These are phyloP conservation scores for Scutellospora calospora DNA, from an alignment of 371 early-diverging fungal species.

Conservation along the genomic window DNA sequence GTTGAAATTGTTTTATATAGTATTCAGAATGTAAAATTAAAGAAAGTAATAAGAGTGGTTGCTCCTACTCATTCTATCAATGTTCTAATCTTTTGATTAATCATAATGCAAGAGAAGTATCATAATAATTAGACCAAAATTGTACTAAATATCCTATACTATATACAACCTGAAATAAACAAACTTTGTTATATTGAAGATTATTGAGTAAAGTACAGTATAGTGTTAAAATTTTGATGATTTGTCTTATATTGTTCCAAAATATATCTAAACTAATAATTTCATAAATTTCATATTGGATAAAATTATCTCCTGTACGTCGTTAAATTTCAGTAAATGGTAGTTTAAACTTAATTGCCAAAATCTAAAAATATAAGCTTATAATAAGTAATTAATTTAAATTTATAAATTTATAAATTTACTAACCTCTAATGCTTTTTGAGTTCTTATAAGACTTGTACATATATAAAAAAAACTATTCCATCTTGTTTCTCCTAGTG, in stretches of 20 bases:
- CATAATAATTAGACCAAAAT: constrained; percentile 1
- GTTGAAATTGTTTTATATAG: not conserved
- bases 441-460: constrained; percentile 5
- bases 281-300: not conserved
- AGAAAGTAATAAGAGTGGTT: not conserved
- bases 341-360: constrained; percentile 11
- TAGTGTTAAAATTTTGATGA: not conserved
- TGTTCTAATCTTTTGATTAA: not conserved
- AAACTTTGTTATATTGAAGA: constrained; percentile 4
- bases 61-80: not conserved
- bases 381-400: not conserved
- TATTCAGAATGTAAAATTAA: not conserved
- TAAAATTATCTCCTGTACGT: not conserved
- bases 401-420: not conserved
- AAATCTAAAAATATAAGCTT: not conserved
- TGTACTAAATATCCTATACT: constrained; percentile 31
- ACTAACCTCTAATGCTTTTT: constrained; percentile 11
- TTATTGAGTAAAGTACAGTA: constrained; percentile 30
- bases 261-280: not conserved
- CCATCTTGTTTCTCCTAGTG: not conserved
- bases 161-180: constrained; percentile 16
- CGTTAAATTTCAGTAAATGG: not conserved
- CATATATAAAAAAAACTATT: constrained; percentile 26
- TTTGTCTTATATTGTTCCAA: not conserved
- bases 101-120: not conserved